phyloP scores from a whole-genome alignment of 257 asterid genomes.

The Parsonsia alboflavescens region DNA sequence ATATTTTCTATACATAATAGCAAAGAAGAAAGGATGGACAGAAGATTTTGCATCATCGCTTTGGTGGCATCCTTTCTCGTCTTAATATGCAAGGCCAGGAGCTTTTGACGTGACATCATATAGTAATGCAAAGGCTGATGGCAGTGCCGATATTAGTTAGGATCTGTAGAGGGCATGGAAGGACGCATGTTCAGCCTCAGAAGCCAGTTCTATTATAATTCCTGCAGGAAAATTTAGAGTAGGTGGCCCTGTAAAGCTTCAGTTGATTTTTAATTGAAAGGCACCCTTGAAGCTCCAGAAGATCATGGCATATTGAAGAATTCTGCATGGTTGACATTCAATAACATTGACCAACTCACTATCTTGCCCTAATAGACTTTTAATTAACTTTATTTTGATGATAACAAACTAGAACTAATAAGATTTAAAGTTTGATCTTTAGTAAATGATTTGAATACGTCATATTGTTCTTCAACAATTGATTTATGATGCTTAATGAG shows the following conservation, averaged over 20 bases:
- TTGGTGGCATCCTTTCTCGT: neutral
- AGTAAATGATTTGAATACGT: too few species aligned
- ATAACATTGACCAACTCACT: constrained; percentile 27
- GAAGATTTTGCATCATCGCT: neutral
- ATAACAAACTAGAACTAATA: too few species aligned
- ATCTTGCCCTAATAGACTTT: too few species aligned
- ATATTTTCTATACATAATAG: neutral
- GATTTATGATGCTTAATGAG: too few species aligned
- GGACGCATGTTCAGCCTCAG: constrained; percentile 23
- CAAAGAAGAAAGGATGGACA: neutral
- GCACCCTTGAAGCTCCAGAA: constrained; percentile 32
- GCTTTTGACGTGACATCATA: constrained; percentile 10
- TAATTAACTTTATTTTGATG: too few species aligned
- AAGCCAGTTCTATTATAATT: constrained; percentile 21
- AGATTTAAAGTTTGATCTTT: too few species aligned
- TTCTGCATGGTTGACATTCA: constrained; percentile 35
- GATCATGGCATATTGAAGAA: constrained; percentile 21
- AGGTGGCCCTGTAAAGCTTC: constrained; percentile 31
- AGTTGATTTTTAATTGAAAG: constrained; percentile 31
- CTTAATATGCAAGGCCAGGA: neutral
- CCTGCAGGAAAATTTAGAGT: constrained; percentile 32
- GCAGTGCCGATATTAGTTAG: constrained; percentile 19
- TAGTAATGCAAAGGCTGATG: constrained; percentile 9
- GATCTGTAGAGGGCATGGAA: constrained; percentile 39
- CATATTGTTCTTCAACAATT: too few species aligned